These are phyloP conservation scores for Aspergillus nidulans DNA, from an alignment of 495 filamentous ascomycete genomes.

Conservation along the genomic window DNA sequence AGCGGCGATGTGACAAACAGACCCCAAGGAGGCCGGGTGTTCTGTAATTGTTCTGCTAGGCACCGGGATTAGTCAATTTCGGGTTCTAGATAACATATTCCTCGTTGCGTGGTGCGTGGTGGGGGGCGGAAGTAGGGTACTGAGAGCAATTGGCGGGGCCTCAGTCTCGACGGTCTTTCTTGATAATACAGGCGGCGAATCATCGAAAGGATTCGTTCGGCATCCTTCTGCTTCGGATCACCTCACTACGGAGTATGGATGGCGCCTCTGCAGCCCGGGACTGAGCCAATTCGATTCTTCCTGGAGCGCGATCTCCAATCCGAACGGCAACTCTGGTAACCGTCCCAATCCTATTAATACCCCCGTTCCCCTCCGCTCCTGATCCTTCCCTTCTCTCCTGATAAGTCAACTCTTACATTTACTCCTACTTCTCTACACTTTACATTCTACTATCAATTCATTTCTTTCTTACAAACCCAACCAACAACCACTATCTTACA, in stretches of 20 bases:
- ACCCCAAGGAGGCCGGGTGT: neutral
- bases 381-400: constrained; percentile 7
- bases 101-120: constrained; percentile 12
- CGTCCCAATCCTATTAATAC: constrained; percentile 14
- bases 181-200: constrained; percentile 28
- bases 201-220: constrained; percentile 45
- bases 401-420: neutral
- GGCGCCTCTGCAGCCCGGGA: constrained; percentile 12
- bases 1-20: neutral
- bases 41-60: constrained; percentile 2
- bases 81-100: constrained; percentile 10
- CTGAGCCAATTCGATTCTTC: constrained; percentile 14
- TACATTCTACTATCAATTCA: constrained; percentile 6
- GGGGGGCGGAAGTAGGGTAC: constrained; percentile 10
- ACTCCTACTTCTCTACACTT: neutral
- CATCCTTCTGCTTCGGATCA: constrained; percentile 44
- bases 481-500: constrained; percentile 24
- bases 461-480: constrained; percentile 5
- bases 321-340: constrained; percentile 14
- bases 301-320: constrained; percentile 11
- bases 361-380: constrained; percentile 15
- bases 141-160: constrained; percentile 18
- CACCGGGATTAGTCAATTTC: constrained; percentile 8
- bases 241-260: constrained; percentile 13
- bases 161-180: constrained; percentile 40